These are phyloP conservation scores for Ceratocystis destructans DNA, from an alignment of 2,329 filamentous ascomycete genomes.

Conservation along the genomic window DNA sequence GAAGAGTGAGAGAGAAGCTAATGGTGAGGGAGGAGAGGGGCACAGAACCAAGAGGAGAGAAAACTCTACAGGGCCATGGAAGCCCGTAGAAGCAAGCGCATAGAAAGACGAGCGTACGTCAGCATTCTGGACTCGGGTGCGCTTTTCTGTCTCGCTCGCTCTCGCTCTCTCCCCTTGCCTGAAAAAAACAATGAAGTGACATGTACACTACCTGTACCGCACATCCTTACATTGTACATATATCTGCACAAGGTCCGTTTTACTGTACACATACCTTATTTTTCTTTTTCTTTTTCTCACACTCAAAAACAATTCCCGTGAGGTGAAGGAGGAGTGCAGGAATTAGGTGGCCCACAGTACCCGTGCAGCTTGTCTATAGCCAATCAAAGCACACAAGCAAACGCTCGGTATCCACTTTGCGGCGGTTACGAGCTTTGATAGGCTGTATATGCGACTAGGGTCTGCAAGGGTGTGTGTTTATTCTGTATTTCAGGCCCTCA, in stretches of 20 bases:
- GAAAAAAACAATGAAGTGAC: not conserved
- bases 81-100: not conserved
- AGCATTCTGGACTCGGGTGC: not conserved
- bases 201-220: no score
- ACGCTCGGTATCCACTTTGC: slow-evolving; percentile 1
- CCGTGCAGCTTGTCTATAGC: not conserved
- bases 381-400: not conserved
- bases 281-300: not conserved
- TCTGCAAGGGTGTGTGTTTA: not conserved
- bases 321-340: not conserved
- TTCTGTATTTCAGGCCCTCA: not conserved
- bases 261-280: not conserved
- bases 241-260: not conserved
- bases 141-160: not conserved
- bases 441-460: not conserved
- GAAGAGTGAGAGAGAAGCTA: not conserved
- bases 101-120: not conserved
- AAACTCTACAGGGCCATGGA: not conserved
- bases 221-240: not conserved
- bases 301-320: not conserved
- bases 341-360: not conserved
- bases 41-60: not conserved
- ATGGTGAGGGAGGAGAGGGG: not conserved
- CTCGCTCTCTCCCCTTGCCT: not conserved
- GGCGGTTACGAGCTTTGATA: not conserved